Percentiles rank a stretch among this genome's conserved stretches.
Evolutionary conservation across 345 rosid genomes (phyloP).

Genomic region (Stellera chamaejasme): DNA sequence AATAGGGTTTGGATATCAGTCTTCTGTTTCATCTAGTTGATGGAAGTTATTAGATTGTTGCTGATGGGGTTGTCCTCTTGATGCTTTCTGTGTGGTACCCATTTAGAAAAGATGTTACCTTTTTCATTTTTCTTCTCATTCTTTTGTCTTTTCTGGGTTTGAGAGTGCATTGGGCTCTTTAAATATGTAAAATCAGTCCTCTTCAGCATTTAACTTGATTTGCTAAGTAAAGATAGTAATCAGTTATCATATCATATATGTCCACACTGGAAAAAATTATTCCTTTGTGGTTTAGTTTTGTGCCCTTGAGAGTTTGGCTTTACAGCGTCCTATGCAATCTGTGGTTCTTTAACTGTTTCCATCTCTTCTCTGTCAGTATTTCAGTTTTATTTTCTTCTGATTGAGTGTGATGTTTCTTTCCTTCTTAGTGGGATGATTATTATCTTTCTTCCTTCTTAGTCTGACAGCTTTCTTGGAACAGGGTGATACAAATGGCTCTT

Average conservation of each 20-base stretch:
- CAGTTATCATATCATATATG: too few species aligned
- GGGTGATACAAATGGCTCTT: constrained; percentile 40
- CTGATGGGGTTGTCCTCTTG: not conserved
- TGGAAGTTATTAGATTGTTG: not conserved
- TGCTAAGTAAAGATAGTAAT: too few species aligned
- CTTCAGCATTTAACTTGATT: too few species aligned
- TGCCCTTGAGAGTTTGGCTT: constrained; percentile 2
- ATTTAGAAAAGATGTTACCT: not conserved
- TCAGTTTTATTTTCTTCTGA: not conserved
- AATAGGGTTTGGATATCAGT: not conserved
- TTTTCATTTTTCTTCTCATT: not conserved
- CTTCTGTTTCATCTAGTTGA: not conserved
- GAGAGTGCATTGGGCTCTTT: not conserved
- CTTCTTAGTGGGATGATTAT: not conserved
- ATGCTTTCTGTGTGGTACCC: not conserved
- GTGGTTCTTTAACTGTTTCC: not conserved
- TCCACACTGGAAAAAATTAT: too few species aligned
- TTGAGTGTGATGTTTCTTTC: constrained; percentile 6
- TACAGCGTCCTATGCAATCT: not conserved
- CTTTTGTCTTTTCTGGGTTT: not conserved
- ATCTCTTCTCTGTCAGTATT: not conserved
- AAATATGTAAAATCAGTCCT: too few species aligned
- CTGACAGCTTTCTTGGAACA: constrained; percentile 36
- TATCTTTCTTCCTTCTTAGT: constrained; percentile 6
- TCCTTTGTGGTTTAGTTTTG: not conserved